phyloP scores from a whole-genome alignment of 768 basidiomycete genomes.

The Suillus sp. region DNA sequence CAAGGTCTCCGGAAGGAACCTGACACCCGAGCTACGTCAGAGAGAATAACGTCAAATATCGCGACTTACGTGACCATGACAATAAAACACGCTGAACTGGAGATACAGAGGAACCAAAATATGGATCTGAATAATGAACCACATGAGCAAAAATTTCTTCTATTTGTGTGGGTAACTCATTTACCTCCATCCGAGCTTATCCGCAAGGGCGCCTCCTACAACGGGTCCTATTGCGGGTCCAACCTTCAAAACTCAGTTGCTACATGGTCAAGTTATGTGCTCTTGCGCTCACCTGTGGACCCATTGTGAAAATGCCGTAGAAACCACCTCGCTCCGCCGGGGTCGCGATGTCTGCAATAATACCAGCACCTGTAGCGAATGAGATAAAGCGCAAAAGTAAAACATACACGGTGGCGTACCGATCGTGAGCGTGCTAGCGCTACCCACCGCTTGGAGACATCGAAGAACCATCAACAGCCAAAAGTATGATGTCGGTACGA shows the following conservation, averaged over 20 bases:
- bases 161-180: neutral
- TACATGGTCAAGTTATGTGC: neutral
- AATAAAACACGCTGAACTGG: conserved; percentile 46
- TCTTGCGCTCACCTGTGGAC: conserved; percentile 51
- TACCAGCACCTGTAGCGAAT: conserved; percentile 55
- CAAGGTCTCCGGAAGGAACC: conserved; percentile 18
- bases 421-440: conserved; percentile 70
- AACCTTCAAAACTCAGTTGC: conserved; percentile 33
- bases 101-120: conserved; percentile 63
- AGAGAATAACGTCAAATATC: conserved; percentile 20
- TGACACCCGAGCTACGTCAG: conserved; percentile 16
- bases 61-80: conserved; percentile 46
- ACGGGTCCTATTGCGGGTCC: conserved; percentile 57
- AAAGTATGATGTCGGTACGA: conserved; percentile 54
- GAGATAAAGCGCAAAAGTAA: neutral
- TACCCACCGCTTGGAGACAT: conserved; percentile 72
- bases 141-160: neutral
- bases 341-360: conserved; percentile 71
- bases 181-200: conserved; percentile 65
- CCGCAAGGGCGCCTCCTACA: conserved; percentile 56
- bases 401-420: conserved; percentile 38
- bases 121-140: conserved; percentile 43
- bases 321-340: conserved; percentile 71
- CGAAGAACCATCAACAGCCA: conserved; percentile 78
- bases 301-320: conserved; percentile 62